phyloP scores from a whole-genome alignment of 306 rosid genomes.

The Acacia confusa region DNA sequence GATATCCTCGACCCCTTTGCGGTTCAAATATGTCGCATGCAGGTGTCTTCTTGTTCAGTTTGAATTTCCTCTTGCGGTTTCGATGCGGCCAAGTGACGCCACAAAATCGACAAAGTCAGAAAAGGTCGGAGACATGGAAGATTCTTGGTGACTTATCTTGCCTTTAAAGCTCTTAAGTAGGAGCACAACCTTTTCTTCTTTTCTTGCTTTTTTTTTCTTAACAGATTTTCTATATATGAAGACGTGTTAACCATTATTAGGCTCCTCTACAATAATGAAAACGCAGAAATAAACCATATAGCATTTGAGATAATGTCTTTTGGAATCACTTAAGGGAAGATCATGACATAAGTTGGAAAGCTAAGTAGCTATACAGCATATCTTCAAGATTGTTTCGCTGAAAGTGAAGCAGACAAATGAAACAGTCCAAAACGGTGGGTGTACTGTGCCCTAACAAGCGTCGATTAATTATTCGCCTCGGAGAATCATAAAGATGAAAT shows the following conservation, averaged over 20 bases:
- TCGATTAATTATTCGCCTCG: background rate
- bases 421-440: slow-evolving; percentile 38
- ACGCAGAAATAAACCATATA: background rate
- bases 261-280: background rate
- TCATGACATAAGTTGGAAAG: background rate
- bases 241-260: background rate
- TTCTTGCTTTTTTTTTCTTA: background rate
- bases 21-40: background rate
- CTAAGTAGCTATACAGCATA: background rate
- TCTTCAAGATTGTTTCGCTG: slow-evolving; percentile 35
- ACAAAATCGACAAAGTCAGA: background rate
- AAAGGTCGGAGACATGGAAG: background rate
- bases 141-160: slow-evolving; percentile 1
- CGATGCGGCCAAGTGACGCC: background rate
- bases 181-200: background rate
- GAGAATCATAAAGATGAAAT: background rate
- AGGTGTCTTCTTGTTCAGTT: background rate
- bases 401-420: slow-evolving; percentile 40
- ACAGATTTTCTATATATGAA: background rate
- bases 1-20: slow-evolving; percentile 5
- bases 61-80: background rate
- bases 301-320: background rate
- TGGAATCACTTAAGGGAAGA: background rate
- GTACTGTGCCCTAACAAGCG: background rate
- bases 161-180: slow-evolving; percentile 2